Base-by-base conservation (phyloP, 2,329 filamentous ascomycete species). In the Capronia coronata region DNA sequence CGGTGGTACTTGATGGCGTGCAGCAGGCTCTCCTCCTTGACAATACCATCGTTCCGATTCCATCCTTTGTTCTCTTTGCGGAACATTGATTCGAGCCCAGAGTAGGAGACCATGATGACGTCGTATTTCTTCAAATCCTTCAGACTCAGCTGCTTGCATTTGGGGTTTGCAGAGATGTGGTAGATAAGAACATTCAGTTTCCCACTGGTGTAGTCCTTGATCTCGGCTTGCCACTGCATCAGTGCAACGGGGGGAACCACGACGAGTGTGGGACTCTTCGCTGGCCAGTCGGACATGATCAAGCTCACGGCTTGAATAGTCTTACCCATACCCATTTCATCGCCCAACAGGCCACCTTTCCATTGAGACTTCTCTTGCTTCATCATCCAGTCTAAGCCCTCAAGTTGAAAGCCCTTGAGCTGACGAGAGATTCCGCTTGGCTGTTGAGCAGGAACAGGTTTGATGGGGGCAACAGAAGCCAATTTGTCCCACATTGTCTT, bases 261-360 rank as follows among this genome's bases (percentile, higher is more conserved):
- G 1, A 97, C 90, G 2, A 97, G 75, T 0, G 88, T 86, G 1
- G 93, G 91, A 47, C 84, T 72, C 59, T 84, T 85, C 18, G 83
- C 86, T 2, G 90, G 91, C 62, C 87, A 96, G 65, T 97, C 90
- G 1, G 91, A 96, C 93, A 97, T 97, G 67, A 98, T 89, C 38
- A 98, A 77, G 2, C 91, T 96, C 14, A 98, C 93, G 2, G 93
- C 91, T 68, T 98, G 93, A 43, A 98, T 97, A 0, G 93, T 98
- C 72, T 98, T 98, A 43, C 93, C 93, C 71, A 98, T 86, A 5
- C 93, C 93, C 93, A 98, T 98, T 69, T 98, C 93, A 61, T 98
- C 93, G 51, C 93, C 93, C 1, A 98, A 77, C 2, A 98, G 75
- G 11, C 93, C 93, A 14, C 93, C 93, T 63, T 83, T 87, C 78